A percentile compares a stretch with the other conserved stretches of the same genome.
These are phyloP conservation scores for Osmozyma mogii DNA, from an alignment of 805 yeast species.

Conservation along the genomic window DNA sequence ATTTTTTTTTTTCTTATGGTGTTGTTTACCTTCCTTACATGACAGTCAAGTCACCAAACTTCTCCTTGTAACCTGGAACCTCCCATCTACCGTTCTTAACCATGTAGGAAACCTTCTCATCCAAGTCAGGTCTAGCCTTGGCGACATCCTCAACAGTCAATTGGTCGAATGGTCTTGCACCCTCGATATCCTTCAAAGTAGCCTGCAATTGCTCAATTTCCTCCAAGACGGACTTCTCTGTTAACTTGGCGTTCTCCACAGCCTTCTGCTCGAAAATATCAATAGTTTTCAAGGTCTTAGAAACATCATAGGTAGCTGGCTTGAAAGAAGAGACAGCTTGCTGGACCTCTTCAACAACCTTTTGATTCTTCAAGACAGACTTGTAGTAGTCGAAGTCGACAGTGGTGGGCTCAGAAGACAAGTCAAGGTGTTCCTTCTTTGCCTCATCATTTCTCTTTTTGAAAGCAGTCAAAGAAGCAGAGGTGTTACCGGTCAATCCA, in stretches of 20 bases:
- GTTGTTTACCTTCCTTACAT: constrained; percentile 42
- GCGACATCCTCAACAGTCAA: constrained; percentile 92
- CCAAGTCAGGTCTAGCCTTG: constrained; percentile 95
- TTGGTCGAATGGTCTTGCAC: constrained; percentile 96
- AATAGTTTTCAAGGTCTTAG: constrained; percentile 85
- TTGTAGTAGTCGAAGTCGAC: constrained; percentile 83
- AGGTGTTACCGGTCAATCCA: constrained; percentile 90
- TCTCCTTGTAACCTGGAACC: constrained; percentile 97
- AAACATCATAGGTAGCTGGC: constrained; percentile 79
- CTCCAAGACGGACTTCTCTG: constrained; percentile 80
- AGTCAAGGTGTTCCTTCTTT: constrained; percentile 65
- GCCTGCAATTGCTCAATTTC: constrained; percentile 80
- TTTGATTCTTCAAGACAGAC: constrained; percentile 69
- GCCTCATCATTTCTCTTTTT: constrained; percentile 99
- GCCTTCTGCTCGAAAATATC: constrained; percentile 94
- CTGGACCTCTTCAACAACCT: constrained; percentile 75
- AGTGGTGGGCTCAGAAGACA: constrained; percentile 62
- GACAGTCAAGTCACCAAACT: constrained; percentile 93
- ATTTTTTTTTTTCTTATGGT: too few relatives aligned
- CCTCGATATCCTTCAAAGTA: constrained; percentile 88
- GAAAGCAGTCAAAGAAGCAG: constrained; percentile 80
- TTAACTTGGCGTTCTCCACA: constrained; percentile 86
- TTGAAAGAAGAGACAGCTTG: constrained; percentile 64
- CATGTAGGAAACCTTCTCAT: constrained; percentile 91
- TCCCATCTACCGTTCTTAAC: constrained; percentile 96